Evolutionary conservation across 352 stramenopile species (phyloP), one percentile per base, ranked within the genome.

Genomic region (Phytophthora lateralis): DNA sequence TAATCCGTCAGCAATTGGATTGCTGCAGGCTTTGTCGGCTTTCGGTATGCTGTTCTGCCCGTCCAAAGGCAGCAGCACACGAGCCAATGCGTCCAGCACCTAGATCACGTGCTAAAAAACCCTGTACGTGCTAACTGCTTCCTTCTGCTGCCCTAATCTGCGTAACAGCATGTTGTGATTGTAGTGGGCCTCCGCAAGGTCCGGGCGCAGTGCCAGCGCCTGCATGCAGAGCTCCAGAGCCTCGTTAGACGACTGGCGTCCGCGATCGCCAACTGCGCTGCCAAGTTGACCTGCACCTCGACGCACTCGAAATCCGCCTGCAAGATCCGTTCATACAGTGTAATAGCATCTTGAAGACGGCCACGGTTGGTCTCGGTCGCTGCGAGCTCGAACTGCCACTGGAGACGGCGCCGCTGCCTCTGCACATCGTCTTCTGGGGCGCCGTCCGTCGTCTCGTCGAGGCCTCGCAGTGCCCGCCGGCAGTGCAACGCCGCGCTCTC

Each of bases 81-180:
- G 91, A 89, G 11, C 45, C 17, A 54, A 47, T 15, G 32, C 38
- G 0, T 17, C 15, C 6, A 49, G 43, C 29, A 5, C 73, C 67
- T 63, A 99, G 97, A 3, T 94, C 93, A 60, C 97, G 79, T 21
- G 86, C 90, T 11, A 99, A 27, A 55, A 53, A 3, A 6, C 26
- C 80, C 83, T 89, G 61, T 76, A 88, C 12, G 41, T 15, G 14
- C 46, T 49, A 11, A 90, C 52, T 15, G 77, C 83, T 30, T 91
- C 81, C 4, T 44, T 17, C 45, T 89, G 77, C 0, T 60, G 51
- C 0, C 78, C 76, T 0, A 85, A 41, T 24, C 80, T 79, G 3
- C 85, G 73, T 32, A 92, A 51, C 20, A 88, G 30, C 30, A 81
- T 75, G 48, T 89, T 90, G 57, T 80, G 71, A 54, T 89, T 89